A percentile compares a stretch with the other conserved stretches of the same genome.
Conservation (phyloP, 257 asterid genomes). For the Capsicum pubescens region DNA sequence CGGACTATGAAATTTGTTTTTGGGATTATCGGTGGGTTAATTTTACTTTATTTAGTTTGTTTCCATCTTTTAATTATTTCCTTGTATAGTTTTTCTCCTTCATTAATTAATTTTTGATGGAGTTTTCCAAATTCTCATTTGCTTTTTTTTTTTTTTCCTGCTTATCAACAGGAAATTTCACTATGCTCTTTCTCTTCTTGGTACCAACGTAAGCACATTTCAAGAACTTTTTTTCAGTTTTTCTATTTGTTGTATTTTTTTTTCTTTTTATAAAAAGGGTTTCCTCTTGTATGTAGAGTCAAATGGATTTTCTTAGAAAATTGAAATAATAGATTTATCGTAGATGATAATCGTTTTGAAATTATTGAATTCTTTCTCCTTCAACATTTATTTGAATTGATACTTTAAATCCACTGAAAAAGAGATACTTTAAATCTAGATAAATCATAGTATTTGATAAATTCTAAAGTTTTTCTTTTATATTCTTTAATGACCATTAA, state of each 20-base stretch:
- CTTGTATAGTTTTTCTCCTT: not conserved
- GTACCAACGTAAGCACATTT: constrained; percentile 61
- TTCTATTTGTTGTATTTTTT: too few relatives aligned
- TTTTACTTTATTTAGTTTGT: not conserved
- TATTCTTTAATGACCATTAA: too few relatives aligned
- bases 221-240: not conserved
- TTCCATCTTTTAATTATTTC: not conserved
- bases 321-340: not conserved
- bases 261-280: too few relatives aligned
- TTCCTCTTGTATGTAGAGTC: too few relatives aligned
- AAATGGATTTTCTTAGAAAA: not conserved
- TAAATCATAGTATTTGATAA: too few relatives aligned
- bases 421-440: too few relatives aligned
- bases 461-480: too few relatives aligned
- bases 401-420: too few relatives aligned
- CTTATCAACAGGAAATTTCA: constrained; percentile 59
- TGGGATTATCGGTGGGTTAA: constrained; percentile 63
- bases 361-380: too few relatives aligned
- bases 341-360: not conserved
- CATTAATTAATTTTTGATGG: not conserved
- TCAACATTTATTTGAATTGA: not conserved
- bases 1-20: constrained; percentile 53
- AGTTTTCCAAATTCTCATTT: not conserved
- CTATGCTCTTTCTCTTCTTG: constrained; percentile 77
- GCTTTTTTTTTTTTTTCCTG: not conserved